Conservation (phyloP, 441 rosid genomes). For the Raphanus hybrid region DNA sequence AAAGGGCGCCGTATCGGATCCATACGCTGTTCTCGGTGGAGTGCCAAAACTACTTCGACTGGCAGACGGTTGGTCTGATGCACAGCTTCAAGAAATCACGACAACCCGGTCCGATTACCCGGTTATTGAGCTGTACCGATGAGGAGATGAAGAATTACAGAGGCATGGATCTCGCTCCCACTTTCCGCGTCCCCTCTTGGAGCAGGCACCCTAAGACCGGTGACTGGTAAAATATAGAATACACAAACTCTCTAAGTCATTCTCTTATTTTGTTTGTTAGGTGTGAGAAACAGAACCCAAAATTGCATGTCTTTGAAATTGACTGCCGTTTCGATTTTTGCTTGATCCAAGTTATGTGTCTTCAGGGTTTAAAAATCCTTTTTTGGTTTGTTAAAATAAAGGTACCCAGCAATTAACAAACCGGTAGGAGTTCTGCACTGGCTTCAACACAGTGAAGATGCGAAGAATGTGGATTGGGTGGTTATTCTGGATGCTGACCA, state of each 20-base stretch:
- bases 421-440: conserved; percentile 98
- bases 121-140: conserved; percentile 91
- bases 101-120: conserved; percentile 93
- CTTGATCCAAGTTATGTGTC: too few relatives aligned
- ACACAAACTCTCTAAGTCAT: neutral
- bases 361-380: too few relatives aligned
- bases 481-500: conserved; percentile 98
- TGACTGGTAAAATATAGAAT: conserved; percentile 62
- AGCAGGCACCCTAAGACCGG: conserved; percentile 92
- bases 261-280: neutral
- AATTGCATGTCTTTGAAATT: neutral
- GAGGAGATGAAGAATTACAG: conserved; percentile 77
- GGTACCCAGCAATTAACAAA: conserved; percentile 97
- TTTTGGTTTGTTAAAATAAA: too few relatives aligned
- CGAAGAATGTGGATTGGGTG: conserved; percentile 91
- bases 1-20: conserved; percentile 74
- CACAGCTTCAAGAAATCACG: conserved; percentile 86
- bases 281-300: too few relatives aligned
- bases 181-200: conserved; percentile 92
- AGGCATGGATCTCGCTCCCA: conserved; percentile 95
- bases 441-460: conserved; percentile 93
- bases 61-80: conserved; percentile 98
- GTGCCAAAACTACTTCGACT: conserved; percentile 95
- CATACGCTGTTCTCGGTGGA: conserved; percentile 98
- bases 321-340: too few relatives aligned